phyloP scores from a whole-genome alignment of 1,139 yeast genomes.

The Geotrichum siamense region DNA sequence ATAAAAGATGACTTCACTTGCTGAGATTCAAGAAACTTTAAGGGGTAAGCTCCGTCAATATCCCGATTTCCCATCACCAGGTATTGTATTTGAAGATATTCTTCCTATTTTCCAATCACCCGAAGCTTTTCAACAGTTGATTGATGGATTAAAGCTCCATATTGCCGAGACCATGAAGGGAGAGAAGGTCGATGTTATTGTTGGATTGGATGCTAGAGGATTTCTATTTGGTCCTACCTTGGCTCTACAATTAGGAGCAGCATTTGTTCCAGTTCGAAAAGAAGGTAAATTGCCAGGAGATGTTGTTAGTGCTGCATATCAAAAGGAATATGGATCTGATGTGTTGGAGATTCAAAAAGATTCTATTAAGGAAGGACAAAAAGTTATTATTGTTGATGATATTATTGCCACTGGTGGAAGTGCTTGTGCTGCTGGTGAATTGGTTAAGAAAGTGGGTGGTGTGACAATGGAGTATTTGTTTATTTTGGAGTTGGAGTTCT shows the following conservation, averaged over 20 bases:
- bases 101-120: constrained; percentile 88
- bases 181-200: constrained; percentile 72
- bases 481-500: constrained; percentile 89
- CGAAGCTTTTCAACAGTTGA: constrained; percentile 64
- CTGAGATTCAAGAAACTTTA: constrained; percentile 23
- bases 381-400: constrained; percentile 84
- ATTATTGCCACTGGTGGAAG: constrained; percentile 98
- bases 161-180: constrained; percentile 40
- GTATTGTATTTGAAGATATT: constrained; percentile 92
- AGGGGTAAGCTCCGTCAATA: constrained; percentile 47
- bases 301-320: constrained; percentile 60
- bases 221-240: constrained; percentile 92
- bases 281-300: constrained; percentile 93
- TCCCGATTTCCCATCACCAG: constrained; percentile 89
- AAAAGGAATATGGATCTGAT: constrained; percentile 88
- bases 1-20: constrained; percentile 11
- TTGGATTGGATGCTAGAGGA: constrained; percentile 96
- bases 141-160: constrained; percentile 74
- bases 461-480: constrained; percentile 73
- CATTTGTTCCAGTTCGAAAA: constrained; percentile 92
- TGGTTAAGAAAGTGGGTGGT: constrained; percentile 60
- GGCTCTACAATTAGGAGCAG: constrained; percentile 81
- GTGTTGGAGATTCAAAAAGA: constrained; percentile 81
- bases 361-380: constrained; percentile 72
- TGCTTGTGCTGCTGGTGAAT: constrained; percentile 88